Conservation (phyloP, 2,329 filamentous ascomycete genomes). For the Bipolaris zeicola region DNA sequence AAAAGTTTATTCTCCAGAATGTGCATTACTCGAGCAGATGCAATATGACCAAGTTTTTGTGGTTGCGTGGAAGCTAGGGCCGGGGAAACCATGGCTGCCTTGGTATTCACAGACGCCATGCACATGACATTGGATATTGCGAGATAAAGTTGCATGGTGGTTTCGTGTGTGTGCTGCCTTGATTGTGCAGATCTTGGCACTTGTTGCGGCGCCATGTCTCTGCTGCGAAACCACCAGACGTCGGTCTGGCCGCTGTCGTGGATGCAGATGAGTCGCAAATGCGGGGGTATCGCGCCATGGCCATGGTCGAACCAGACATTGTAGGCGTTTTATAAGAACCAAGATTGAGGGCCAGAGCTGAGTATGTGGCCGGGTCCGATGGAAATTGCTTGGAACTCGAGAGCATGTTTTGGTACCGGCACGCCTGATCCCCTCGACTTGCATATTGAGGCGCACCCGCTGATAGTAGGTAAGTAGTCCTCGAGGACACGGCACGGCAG, state of each 20-base stretch:
- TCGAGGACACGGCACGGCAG: constrained; percentile 2
- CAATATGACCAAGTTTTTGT: no score
- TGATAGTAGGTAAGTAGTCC: background rate
- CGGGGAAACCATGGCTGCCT: no score
- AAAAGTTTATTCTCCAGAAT: no score
- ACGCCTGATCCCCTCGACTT: constrained; percentile 12
- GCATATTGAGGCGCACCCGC: constrained; percentile 10
- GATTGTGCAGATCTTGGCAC: background rate
- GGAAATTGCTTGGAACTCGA: constrained; percentile 3
- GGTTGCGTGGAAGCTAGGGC: no score
- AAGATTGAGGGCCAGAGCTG: background rate
- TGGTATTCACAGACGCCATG: no score
- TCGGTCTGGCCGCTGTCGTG: background rate
- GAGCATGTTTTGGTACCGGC: constrained; percentile 6
- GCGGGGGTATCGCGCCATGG: background rate
- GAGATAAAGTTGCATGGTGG: no score
- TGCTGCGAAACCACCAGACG: background rate
- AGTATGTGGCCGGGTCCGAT: constrained; percentile 10
- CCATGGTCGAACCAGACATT: background rate
- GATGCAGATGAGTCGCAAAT: background rate
- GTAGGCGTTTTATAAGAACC: background rate
- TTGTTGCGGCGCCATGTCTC: background rate
- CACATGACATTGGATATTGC: no score
- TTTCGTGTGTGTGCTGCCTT: no score
- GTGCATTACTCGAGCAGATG: no score